phyloP scores from a whole-genome alignment of 108 stramenopile species.

The Stephanodiscus minutulus region DNA sequence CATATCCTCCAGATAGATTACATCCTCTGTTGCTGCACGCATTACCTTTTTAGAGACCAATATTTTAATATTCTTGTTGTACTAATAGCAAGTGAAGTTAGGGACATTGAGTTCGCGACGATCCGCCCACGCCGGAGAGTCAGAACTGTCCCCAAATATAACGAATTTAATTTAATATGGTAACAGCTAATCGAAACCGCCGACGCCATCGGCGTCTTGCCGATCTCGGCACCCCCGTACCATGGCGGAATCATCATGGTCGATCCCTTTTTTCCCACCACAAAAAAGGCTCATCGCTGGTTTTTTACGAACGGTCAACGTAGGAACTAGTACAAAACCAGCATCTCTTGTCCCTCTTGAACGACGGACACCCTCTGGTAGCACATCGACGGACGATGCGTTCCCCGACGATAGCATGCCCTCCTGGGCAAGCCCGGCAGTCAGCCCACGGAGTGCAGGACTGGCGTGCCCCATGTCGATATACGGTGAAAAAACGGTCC shows the following conservation, averaged over 20 bases:
- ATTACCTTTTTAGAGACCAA: no score
- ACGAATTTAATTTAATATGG: background rate
- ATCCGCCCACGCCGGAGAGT: no score
- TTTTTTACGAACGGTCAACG: background rate
- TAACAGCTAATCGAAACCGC: background rate
- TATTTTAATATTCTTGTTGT: no score
- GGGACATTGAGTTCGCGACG: no score
- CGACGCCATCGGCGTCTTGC: background rate
- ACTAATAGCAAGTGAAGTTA: no score
- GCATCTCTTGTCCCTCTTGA: background rate
- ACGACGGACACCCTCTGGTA: background rate
- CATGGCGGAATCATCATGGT: background rate
- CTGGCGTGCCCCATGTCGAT: background rate
- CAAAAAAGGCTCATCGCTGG: background rate
- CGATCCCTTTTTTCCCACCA: background rate
- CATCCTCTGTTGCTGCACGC: no score
- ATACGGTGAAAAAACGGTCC: background rate
- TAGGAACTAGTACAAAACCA: background rate
- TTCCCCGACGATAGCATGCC: background rate
- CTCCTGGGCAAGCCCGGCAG: background rate
- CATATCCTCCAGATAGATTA: no score
- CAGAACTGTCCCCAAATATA: no score
- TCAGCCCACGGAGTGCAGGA: background rate
- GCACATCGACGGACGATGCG: background rate
- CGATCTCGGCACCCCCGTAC: background rate